Conservation (phyloP, 768 basidiomycete genomes). For the Leucosporidium yakuticum region DNA sequence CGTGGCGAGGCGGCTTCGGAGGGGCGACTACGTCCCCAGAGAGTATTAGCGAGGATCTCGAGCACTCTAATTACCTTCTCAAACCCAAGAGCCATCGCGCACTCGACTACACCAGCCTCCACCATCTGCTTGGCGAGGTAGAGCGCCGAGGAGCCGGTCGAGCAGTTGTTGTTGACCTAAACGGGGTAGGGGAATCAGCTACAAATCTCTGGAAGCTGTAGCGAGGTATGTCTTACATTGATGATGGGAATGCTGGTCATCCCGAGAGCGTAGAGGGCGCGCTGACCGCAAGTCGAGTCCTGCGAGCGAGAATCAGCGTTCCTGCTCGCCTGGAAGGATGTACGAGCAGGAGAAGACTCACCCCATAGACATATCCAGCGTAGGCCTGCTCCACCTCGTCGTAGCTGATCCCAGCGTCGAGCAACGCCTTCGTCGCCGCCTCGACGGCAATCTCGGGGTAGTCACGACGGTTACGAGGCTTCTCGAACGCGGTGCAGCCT, state of each 20-base stretch:
- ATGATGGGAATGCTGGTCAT: slow-evolving; percentile 72
- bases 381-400: slow-evolving; percentile 66
- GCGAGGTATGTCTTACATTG: slow-evolving; percentile 58
- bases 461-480: slow-evolving; percentile 51
- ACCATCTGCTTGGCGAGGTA: slow-evolving; percentile 67
- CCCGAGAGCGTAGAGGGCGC: slow-evolving; percentile 74
- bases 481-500: slow-evolving; percentile 71
- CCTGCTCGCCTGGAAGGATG: no score
- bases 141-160: slow-evolving; percentile 67
- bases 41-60: slow-evolving; percentile 40
- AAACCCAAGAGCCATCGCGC: slow-evolving; percentile 75
- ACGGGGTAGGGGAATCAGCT: no score
- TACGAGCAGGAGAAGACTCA: background rate
- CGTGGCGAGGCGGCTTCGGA: background rate
- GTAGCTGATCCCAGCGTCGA: slow-evolving; percentile 83
- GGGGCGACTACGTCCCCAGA: background rate
- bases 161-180: slow-evolving; percentile 49
- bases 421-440: slow-evolving; percentile 75
- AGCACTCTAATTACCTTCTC: slow-evolving; percentile 60
- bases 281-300: slow-evolving; percentile 46
- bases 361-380: slow-evolving; percentile 63
- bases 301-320: background rate
- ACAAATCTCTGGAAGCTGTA: no score
- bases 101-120: slow-evolving; percentile 63
- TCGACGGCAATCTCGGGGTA: slow-evolving; percentile 77